Evolutionary conservation across 2,329 filamentous ascomycete species (phyloP), one percentile per base, ranked within the genome.

Genomic region (Orbilia oligospora): DNA sequence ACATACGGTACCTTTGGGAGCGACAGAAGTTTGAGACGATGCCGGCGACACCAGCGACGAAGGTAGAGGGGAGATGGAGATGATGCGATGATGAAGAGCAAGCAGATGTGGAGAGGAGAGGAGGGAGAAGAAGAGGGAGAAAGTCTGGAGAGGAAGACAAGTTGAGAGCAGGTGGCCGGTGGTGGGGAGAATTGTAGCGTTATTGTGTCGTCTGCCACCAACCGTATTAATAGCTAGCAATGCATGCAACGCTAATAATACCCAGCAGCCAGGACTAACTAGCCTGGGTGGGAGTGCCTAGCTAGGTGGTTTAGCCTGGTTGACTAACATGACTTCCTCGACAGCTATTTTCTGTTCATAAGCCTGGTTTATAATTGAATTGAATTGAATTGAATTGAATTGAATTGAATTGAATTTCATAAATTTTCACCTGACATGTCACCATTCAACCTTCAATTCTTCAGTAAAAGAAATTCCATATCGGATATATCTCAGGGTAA

Each of bases 1-100:
- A 22, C 38, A 58, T 67, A 68, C 71, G 22, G 61, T 75, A 75
- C 71, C 66, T 71, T 58, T 71, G 44, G 41, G 51, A 67, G 61
- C 56, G 73, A 68, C 48, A 55, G 61, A n/a, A 16, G 44, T 24
- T 24, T 20, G 38, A 63, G 44, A n/a, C 8, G 58, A 64, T 24
- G 48, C 14, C 53, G 48, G 55, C 44, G 66, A 66, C 61, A 51
- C 61, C 20, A 38, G 55, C 53, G 69, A 27, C 46, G 46, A 48
- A 49, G 33, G 68, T 10, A 22, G 27, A 33, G 27, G 27, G 48
- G 55, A 65, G 71, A 38, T 65, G 46, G 12, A 2, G 44, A 27
- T 5, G 65, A 36, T n/a, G 24, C n/a, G 51, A 36, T 9, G 64
- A 30, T 30, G 36, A 22, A 3, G 27, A 30, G 6, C 27, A 30